Base-by-base conservation (phyloP, 495 filamentous ascomycete genomes). In the Aspergillus campestris region DNA sequence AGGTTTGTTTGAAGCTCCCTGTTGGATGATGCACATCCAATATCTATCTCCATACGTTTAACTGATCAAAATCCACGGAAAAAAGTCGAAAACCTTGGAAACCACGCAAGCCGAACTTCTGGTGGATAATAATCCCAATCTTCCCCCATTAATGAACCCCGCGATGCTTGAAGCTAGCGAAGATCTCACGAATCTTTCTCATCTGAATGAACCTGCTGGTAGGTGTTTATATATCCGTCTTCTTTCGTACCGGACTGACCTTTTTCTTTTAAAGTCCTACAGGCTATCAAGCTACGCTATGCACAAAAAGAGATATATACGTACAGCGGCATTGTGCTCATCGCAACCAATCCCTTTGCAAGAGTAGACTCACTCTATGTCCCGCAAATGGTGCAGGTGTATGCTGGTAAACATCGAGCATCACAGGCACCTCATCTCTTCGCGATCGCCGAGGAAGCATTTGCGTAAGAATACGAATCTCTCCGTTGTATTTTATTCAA, bases 261-360 rank as follows among this genome's bases (percentile, higher is more conserved):
- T 24, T 41, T 39, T 42, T 41, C 38, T 42, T 60, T 15, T 45
- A 49, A 55, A 97, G 92, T 99, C 42, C 68, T 99, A 30, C 92
- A 99, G 75, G 92, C 92, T 24, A 99, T 99, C 60, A 89, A 87
- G 59, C 80, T 99, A 56, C 88, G 92, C 66, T 99, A 99, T 73
- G 81, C 86, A 45, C 94, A 99, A 62, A 97, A 97, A 61, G 92
- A 99, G 59, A 99, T 99, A 57, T 99, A 99, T 75, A 99, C 92
- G 59, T 99, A 99, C 72, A 94, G 87, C 65, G 92, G 92, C 56
- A 99, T 99, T 60, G 92, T 99, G 44, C 71, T 99, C 53, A 99
- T 99, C 66, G 92, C 92, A 42, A 96, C 92, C 37, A 99, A 99
- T 70, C 92, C 92, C 7, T 99, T 99, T 56, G 92, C 94, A 38